Conservation (phyloP, 345 rosid genomes). For the Combretum micranthum region DNA sequence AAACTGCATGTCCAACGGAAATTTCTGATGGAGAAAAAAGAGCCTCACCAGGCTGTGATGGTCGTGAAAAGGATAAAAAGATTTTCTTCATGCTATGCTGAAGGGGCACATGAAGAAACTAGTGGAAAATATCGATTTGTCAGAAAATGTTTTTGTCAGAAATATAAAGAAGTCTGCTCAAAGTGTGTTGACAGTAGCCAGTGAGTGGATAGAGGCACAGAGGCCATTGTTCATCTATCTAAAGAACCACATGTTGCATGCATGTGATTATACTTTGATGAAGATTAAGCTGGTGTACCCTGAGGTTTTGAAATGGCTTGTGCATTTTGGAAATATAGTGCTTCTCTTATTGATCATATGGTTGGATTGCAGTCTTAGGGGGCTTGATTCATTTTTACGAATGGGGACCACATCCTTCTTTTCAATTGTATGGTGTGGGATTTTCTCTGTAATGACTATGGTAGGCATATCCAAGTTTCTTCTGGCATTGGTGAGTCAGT, state of each 20-base stretch:
- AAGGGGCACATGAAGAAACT: conserved; percentile 41
- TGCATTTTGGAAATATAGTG: conserved; percentile 55
- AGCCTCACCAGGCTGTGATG: conserved; percentile 22
- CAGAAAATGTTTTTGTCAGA: conserved; percentile 37
- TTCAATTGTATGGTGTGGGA: conserved; percentile 84
- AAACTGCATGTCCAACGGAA: conserved; percentile 24
- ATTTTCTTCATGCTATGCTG: conserved; percentile 27
- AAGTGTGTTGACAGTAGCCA: conserved; percentile 28
- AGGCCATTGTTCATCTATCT: conserved; percentile 37
- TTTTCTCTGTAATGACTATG: conserved; percentile 72
- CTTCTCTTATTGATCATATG: conserved; percentile 71
- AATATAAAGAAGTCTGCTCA: conserved; percentile 34
- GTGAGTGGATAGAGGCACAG: conserved; percentile 57
- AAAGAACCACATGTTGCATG: conserved; percentile 24
- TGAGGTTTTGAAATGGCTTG: conserved; percentile 56
- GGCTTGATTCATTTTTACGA: conserved; percentile 76
- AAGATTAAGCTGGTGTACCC: conserved; percentile 56
- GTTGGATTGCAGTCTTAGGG: conserved; percentile 86
- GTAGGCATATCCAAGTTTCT: conserved; percentile 67
- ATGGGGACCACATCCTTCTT: conserved; percentile 85
- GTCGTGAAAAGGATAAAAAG: conserved; percentile 27
- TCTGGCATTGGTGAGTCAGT: conserved; percentile 55
- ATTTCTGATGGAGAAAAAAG: conserved; percentile 22
- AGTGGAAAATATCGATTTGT: conserved; percentile 32
- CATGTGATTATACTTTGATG: conserved; percentile 35